Base-by-base conservation (phyloP, 2,329 filamentous ascomycete genomes). In the Nectriaceae sp. region DNA sequence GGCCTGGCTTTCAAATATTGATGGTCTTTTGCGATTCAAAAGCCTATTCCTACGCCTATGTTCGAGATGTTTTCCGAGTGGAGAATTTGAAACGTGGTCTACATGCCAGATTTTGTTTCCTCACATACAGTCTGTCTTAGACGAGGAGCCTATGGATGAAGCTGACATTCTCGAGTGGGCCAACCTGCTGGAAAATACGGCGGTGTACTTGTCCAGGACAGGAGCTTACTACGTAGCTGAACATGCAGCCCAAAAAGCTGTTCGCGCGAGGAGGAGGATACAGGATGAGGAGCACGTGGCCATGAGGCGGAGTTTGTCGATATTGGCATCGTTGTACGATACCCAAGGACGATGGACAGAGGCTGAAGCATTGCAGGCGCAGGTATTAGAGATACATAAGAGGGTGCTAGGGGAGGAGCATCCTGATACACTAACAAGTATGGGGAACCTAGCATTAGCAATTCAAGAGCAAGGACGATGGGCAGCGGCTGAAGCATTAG, bases 21-120 rank as follows among this genome's bases (percentile, higher is more conserved):
- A 26, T 1, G 11, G 22, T 13, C 11, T 6, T 1, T 11, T 20
- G 49, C 15, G 10, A n/a, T 40, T 21, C 29, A 53, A 8, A 15
- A 5, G 5, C 2, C 6, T 46, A 1, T 55, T 53, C n/a, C 8
- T 55, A 2, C 0, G 1, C 1, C 18, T 37, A 0, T 47, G 54
- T n/a, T 16, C 31, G 1, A 44, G 8, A 24, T 4, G 42, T 2
- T 55, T 51, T 13, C 42, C 49, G 19, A 15, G 3, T 15, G 36
- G 42, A 8, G 3, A 3, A 1, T 49, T 46, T 3, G 21, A 47
- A n/a, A 52, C 4, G 5, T 49, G 40, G 53, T 3, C 36, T 4
- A 46, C 1, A 1, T 57, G 48, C 3, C 21, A 52, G 19, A 1
- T 33, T 1, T 18, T 56, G 2, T 24, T 56, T 2, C 47, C 54